Evolutionary conservation across 805 yeast species (phyloP), one percentile per base, ranked within the genome.

Genomic region (Cyberlindnera sargentensis): DNA sequence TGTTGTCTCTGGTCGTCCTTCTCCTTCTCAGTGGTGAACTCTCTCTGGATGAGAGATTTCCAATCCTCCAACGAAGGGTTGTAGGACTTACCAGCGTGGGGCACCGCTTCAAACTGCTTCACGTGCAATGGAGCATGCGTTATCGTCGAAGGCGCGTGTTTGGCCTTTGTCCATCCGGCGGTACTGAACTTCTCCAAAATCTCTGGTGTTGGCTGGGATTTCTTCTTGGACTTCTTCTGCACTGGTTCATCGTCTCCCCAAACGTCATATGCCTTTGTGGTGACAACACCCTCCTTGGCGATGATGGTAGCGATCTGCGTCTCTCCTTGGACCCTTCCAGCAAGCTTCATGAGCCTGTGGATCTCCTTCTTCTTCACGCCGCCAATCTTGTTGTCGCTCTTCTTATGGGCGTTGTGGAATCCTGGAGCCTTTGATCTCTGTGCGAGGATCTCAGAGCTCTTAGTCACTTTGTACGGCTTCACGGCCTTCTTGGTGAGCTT

Each of bases 21-120:
- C 40, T 75, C 71, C 56, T 78, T 76, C 56, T 88, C 95, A 43
- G 71, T 68, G 41, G 61, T 71, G 53, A 72, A 82, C 63, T 89
- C 97, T 42, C 71, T 67, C 42, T 76, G 68, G 41, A 93, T 76
- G 52, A 90, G 71, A 20, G 63, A 64, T 53, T 79, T 78, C 99
- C 99, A 93, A 27, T 84, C 78, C 44, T 82, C 84, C 50, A 81
- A 69, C 9, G 91, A 74, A 26, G 99, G 99, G 60, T 93, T 93
- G 60, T 88, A 93, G 3, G 98, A 90, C 61, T 84, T 85, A 43
- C 98, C 98, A 2, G 82, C 93, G 54, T 82, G 82, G 9, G 95
- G 89, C 4, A 80, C 44, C 2, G 52, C 62, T 20, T 71, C 80
- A 38, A 66, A 55, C n/a, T 72, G 71, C 45, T 69, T 72, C 15